A percentile compares a stretch with the other conserved stretches of the same genome.
Evolutionary conservation across 23 red algal genomes (phyloP).

Genomic region (Chondrus crispus): DNA sequence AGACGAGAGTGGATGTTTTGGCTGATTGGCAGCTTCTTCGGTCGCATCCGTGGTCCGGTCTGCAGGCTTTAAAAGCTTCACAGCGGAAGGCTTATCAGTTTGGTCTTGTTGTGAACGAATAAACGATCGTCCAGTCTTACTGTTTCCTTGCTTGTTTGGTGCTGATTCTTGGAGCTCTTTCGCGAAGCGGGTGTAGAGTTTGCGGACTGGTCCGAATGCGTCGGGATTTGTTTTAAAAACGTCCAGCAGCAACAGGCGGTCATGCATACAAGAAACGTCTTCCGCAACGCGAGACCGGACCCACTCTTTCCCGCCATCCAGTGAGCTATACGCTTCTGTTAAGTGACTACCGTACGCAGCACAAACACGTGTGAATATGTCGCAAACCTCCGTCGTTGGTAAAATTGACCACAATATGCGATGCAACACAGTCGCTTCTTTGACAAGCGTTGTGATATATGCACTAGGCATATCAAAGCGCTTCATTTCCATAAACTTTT

Average conservation of each 20-base stretch:
- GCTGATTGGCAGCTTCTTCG: too few species aligned
- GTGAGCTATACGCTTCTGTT: constrained; percentile 34
- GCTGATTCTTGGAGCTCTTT: constrained; percentile 42
- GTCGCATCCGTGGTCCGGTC: too few species aligned
- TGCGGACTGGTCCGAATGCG: constrained; percentile 16
- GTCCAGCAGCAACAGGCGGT: constrained; percentile 18
- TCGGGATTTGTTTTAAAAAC: constrained; percentile 25
- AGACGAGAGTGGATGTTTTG: too few species aligned
- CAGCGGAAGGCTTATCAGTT: too few species aligned
- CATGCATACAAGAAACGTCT: constrained; percentile 50
- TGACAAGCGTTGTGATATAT: constrained; percentile 52
- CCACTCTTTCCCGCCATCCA: constrained; percentile 63
- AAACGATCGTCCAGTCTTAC: too few species aligned
- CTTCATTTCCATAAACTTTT: constrained; percentile 43
- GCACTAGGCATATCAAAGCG: constrained; percentile 55
- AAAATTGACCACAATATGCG: constrained; percentile 69
- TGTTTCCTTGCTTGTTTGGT: too few species aligned
- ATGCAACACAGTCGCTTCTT: constrained; percentile 63
- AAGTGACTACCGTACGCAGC: constrained; percentile 53
- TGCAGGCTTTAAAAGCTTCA: too few species aligned
- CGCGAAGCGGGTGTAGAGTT: constrained; percentile 40
- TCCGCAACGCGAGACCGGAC: constrained; percentile 51
- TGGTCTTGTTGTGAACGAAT: too few species aligned
- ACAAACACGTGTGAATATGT: constrained; percentile 52
- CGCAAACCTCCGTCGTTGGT: constrained; percentile 45